Base-by-base conservation (phyloP, 2,329 filamentous ascomycete genomes). In the Colletotrichum karsti region DNA sequence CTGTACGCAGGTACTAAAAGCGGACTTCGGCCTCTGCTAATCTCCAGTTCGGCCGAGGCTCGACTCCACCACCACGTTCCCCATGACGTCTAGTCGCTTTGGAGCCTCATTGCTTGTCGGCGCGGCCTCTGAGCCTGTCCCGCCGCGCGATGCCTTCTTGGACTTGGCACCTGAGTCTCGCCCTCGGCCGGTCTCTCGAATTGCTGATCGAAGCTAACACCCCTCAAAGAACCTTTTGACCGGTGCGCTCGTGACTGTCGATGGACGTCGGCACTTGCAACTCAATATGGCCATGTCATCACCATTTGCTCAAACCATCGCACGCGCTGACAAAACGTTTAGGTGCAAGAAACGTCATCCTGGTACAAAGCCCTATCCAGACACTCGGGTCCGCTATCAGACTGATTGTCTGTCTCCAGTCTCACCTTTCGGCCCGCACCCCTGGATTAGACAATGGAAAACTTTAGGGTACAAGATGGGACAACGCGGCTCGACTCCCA, bases 11-110 rank as follows among this genome's bases (percentile, higher is more conserved):
- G 10, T n/a, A 15, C 20, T 48, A 24, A 55, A 50, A 61, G 41
- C 66, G 62, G 66, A 67, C 54, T 69, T 69, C 66, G 66, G 66
- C 56, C 30, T 66, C 55, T 55, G 56, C 48, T 51, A 53, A 62
- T 44, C 39, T 57, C 48, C 66, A 61, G 37, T 53, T 66, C 48
- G 30, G 55, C 62, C 62, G 62, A 69, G 62, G 55, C 12, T 57
- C 35, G 35, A 55, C 66, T 61, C 41, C 66, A 60, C 54, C 48
- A 56, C 28, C 39, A 55, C 48, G 41, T 26, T 55, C 48, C 35
- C 26, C 48, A 69, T 67, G 55, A 69, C 55, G 66, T 61, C 46
- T 61, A 12, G 48, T 46, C 20, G 24, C 39, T 22, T 56, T 56
- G 12, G 66, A 69, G 62, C 61, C 66, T 59, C 55, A 59, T 56